phyloP scores from a whole-genome alignment of 2,329 filamentous ascomycete genomes.

The Xylaria sp. region DNA sequence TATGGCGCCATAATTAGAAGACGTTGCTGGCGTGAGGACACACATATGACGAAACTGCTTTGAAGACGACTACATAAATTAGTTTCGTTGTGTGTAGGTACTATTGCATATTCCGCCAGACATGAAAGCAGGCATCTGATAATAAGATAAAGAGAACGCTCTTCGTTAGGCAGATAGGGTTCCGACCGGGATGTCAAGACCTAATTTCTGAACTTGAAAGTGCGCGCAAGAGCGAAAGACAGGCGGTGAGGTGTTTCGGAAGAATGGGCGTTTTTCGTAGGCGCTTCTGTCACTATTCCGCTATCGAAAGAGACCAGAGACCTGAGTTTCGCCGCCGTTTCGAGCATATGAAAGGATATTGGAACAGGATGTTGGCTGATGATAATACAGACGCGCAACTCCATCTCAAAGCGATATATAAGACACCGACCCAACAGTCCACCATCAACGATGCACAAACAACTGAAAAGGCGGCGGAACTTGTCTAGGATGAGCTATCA shows the following conservation, averaged over 20 bases:
- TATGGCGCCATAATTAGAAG: not conserved
- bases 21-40: not conserved
- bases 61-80: not conserved
- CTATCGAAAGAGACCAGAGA: conserved; percentile 16
- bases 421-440: conserved; percentile 3
- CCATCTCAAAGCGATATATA: conserved; percentile 20
- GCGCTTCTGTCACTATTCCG: not conserved
- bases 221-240: not conserved
- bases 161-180: not conserved
- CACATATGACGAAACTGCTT: not conserved
- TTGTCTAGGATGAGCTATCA: conserved; percentile 5
- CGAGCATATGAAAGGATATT: conserved; percentile 16
- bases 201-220: not conserved
- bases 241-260: conserved; percentile 18
- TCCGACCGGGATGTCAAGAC: not conserved
- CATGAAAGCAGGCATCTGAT: not conserved
- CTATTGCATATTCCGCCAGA: not conserved
- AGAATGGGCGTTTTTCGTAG: not conserved
- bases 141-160: not conserved
- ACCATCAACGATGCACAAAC: not conserved
- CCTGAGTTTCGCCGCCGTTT: conserved; percentile 22
- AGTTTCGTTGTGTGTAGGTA: not conserved
- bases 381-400: conserved; percentile 24
- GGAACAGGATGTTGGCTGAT: not conserved
- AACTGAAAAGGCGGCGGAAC: conserved; percentile 28